Evolutionary conservation across 257 asterid genomes (phyloP).

Genomic region (Salvia rosmarinus): DNA sequence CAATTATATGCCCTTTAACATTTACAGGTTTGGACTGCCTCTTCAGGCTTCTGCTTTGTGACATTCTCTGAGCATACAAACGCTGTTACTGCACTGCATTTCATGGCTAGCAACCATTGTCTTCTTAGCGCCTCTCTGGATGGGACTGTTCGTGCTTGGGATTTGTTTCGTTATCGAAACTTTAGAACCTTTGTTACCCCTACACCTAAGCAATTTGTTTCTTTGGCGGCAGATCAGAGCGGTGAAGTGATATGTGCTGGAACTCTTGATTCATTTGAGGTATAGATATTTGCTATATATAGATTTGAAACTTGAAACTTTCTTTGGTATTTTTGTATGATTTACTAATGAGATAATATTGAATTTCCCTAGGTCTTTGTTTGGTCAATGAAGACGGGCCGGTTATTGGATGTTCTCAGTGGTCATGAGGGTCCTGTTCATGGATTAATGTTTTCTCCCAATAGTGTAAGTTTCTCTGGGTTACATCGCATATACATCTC

Average conservation of each 20-base stretch:
- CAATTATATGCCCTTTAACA: slow-evolving; percentile 11
- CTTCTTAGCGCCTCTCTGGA: slow-evolving; percentile 97
- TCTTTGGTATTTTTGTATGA: slow-evolving; percentile 22
- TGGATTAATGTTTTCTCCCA: slow-evolving; percentile 93
- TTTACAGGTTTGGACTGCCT: slow-evolving; percentile 90
- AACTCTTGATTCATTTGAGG: slow-evolving; percentile 98
- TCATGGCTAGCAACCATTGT: slow-evolving; percentile 83
- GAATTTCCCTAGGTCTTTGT: slow-evolving; percentile 67
- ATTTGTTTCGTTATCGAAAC: slow-evolving; percentile 91
- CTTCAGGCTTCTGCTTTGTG: slow-evolving; percentile 90
- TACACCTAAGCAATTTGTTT: slow-evolving; percentile 90
- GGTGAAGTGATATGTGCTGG: slow-evolving; percentile 99
- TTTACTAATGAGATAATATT: slow-evolving; percentile 39
- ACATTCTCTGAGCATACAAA: slow-evolving; percentile 95
- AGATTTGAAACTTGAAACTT: slow-evolving; percentile 19
- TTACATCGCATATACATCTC: neutral
- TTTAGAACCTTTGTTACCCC: slow-evolving; percentile 94
- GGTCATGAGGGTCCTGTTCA: slow-evolving; percentile 99
- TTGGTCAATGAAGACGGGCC: slow-evolving; percentile 99
- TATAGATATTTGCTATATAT: slow-evolving; percentile 37
- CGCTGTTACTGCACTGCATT: slow-evolving; percentile 92
- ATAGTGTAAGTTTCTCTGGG: slow-evolving; percentile 58
- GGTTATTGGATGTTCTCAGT: slow-evolving; percentile 89
- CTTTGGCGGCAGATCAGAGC: slow-evolving; percentile 89
- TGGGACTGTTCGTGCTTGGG: slow-evolving; percentile 99